Conservation (phyloP, 768 basidiomycete species). For the Lentinula aciculospora region DNA sequence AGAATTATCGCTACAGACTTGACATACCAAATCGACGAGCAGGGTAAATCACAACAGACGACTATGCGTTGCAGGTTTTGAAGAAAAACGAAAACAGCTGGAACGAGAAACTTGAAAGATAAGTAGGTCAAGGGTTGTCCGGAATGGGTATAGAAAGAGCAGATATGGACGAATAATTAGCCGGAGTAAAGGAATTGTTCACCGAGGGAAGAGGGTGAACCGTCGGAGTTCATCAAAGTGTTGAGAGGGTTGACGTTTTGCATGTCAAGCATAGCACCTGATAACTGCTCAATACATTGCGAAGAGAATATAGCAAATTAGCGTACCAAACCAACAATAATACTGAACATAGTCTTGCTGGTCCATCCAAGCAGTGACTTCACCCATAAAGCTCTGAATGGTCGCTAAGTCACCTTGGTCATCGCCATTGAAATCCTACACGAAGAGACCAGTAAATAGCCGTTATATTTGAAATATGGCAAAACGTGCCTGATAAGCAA, state of each 20-base stretch:
- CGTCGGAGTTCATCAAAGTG: constrained; percentile 39
- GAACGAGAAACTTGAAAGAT: neutral
- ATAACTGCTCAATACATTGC: neutral
- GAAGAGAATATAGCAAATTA: constrained; percentile 1
- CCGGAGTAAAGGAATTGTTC: constrained; percentile 37
- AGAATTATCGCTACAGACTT: neutral
- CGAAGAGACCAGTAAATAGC: neutral
- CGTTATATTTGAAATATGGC: neutral
- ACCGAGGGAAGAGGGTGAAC: constrained; percentile 49
- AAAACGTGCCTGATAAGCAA: constrained; percentile 52
- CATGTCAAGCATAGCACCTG: constrained; percentile 54
- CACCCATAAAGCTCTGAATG: constrained; percentile 43
- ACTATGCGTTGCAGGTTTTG: neutral
- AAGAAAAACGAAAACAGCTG: neutral
- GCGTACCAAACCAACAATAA: constrained; percentile 61
- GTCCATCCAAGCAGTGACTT: constrained; percentile 41
- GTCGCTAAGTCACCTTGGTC: constrained; percentile 33
- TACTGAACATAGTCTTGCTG: constrained; percentile 30
- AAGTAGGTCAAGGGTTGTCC: no score
- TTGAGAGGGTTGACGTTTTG: constrained; percentile 52
- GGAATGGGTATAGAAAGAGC: neutral
- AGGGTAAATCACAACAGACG: constrained; percentile 7
- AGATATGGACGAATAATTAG: neutral
- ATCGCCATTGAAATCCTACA: constrained; percentile 50
- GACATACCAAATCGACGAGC: constrained; percentile 6